These are phyloP conservation scores for Scenedesmus sp. DNA, from an alignment of 163 green algal genomes.

Conservation along the genomic window DNA sequence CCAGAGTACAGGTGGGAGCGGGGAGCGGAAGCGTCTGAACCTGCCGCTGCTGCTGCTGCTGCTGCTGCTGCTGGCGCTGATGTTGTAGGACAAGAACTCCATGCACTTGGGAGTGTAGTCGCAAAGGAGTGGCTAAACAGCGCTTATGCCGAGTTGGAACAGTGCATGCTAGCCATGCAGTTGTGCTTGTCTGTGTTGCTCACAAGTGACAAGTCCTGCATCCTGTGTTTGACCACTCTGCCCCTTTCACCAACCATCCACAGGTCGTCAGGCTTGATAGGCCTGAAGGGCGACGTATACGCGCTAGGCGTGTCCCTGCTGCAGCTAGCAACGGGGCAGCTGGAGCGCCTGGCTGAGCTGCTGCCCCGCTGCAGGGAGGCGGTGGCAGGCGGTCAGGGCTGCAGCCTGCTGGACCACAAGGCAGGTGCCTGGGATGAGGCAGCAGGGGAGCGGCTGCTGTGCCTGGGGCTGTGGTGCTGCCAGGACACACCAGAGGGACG, in stretches of 20 bases:
- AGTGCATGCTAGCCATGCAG: background rate
- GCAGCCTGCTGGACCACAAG: constrained; percentile 21
- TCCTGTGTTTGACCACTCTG: background rate
- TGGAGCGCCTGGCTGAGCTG: constrained; percentile 30
- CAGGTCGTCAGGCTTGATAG: background rate
- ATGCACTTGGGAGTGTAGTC: too few species aligned
- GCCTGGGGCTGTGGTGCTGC: constrained; percentile 45
- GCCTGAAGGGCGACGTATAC: constrained; percentile 43
- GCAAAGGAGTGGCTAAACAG: too few species aligned
- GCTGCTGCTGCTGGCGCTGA: too few species aligned
- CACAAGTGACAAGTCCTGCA: too few species aligned
- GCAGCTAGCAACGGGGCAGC: constrained; percentile 48
- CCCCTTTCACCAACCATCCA: background rate
- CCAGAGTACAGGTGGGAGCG: constrained; percentile 31
- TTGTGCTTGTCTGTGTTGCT: too few species aligned
- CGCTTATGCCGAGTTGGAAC: too few species aligned
- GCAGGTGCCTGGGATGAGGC: constrained; percentile 47
- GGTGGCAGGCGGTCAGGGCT: background rate
- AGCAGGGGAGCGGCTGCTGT: constrained; percentile 49
- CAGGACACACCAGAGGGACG: background rate
- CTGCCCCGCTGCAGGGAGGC: constrained; percentile 24
- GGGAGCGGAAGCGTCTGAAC: background rate
- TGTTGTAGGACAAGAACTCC: too few species aligned
- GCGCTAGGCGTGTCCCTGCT: constrained; percentile 51
- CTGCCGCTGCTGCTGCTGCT: background rate